Evolutionary conservation across 805 yeast genomes (phyloP), one percentile per base, ranked within the genome.

Genomic region (Metschnikowia amazonensis): DNA sequence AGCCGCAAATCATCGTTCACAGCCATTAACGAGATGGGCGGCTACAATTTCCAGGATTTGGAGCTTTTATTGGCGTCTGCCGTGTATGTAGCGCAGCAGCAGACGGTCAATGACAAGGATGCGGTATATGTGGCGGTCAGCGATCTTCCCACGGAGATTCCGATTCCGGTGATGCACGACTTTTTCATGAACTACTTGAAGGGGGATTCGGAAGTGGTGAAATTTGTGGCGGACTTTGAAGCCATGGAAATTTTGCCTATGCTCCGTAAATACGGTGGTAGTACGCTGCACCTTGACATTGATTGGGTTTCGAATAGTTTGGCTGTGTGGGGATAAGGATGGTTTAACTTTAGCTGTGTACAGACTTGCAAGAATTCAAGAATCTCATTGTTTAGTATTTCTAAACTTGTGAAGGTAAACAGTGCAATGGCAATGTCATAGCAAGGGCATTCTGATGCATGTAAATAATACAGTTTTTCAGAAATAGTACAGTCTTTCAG

Each of bases 11-110:
- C 70, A n/a, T 67, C 73, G 20, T 66, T 67, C 45, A 57, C 69
- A 5, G 68, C 68, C 4, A 43, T 69, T 27, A 66, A 66, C 52
- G 74, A 68, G 4, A 56, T 69, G 48, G 73, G 71, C n/a, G 73
- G 71, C 1, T 57, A 52, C 50, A 69, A 68, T 46, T 69, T 69
- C 58, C 72, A 67, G 45, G 75, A 69, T 49, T 59, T 67, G 46
- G 70, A 65, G 48, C 49, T 69, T 10, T 58, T 70, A 45, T 50
- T 70, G 35, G 50, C 55, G 7, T 46, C 60, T 2, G 73, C 73
- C 4, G 52, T 60, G 30, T 48, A 56, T 37, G 62, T 65, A 18
- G 65, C 65, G 5, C 53, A 50, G 30, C 52, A 60, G 17, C 50
- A 61, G 32, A 42, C 51, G 9, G 21, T 49, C 5, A 16, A 35